Base-by-base conservation (phyloP, 2,329 filamentous ascomycete genomes). In the Talaromyces sp. region DNA sequence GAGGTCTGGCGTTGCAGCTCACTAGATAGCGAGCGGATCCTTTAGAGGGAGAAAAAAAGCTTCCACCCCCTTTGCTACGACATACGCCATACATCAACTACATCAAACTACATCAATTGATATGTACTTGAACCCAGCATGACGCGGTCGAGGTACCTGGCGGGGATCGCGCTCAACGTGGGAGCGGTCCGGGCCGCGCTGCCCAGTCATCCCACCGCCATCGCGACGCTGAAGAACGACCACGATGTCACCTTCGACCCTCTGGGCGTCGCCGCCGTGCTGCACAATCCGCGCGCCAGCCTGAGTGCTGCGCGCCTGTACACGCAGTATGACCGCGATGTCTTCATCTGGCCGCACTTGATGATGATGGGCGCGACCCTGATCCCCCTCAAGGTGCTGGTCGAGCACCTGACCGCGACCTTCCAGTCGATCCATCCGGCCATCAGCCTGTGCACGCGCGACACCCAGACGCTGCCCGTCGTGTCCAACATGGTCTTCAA, bases 301-400 rank as follows among this genome's bases (percentile, higher is more conserved):
- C 57, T 66, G 35, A 71, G 69, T 51, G 69, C 70, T 11, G 70
- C 69, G 17, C 62, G 66, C 31, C 63, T 72, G 3, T 72, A 72
- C 32, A 66, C 68, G 7, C 70, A 72, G 56, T 67, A 66, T 54
- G 69, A 72, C 61, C 61, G 60, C 21, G 58, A 62, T 3, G 51
- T 65, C 51, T 72, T 71, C 61, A 66, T 60, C 51, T 72, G 70
- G 70, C 70, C 70, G 19, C 70, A 72, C 54, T 67, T 66, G 19
- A 72, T 66, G 54, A 71, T 71, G 70, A 66, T 72, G 41, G 70
- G 70, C 21, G 70, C 67, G 12, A 69, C 68, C 7, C 57, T 72
- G 14, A 66, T 69, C 3, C 67, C 70, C 1, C 65, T 72, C 55
- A 67, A 71, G 55, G 67, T 70, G 63, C 66, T 72, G 8, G 69